These are phyloP conservation scores for Pseudonitzschia pungens DNA, from an alignment of 108 stramenopile species.

Conservation along the genomic window DNA sequence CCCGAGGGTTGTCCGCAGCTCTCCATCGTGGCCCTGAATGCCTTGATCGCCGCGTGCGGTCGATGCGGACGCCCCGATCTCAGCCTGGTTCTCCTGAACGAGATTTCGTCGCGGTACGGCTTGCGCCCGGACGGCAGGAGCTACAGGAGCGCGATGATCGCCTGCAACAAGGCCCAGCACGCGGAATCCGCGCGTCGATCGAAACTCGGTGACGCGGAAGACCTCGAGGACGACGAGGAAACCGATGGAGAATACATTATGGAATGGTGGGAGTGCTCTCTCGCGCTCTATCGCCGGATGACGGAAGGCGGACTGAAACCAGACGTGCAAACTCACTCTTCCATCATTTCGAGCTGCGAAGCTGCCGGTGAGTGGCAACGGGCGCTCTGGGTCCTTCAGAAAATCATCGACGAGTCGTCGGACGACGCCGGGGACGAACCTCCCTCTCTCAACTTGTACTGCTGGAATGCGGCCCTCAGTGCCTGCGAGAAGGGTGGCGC, in stretches of 20 bases:
- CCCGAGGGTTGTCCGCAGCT: conserved; percentile 17
- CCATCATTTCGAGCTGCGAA: conserved; percentile 69
- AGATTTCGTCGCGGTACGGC: conserved; percentile 43
- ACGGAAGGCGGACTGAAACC: conserved; percentile 64
- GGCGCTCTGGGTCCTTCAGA: conserved; percentile 64
- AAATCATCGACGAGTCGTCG: conserved; percentile 36
- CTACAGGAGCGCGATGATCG: conserved; percentile 69
- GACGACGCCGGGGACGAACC: not conserved
- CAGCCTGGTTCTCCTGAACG: conserved; percentile 57
- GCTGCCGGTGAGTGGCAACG: conserved; percentile 82
- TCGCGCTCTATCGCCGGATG: conserved; percentile 70
- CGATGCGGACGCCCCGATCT: conserved; percentile 62
- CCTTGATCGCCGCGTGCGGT: conserved; percentile 65
- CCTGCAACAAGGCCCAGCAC: conserved; percentile 78
- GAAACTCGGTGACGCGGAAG: not conserved
- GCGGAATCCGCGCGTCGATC: conserved; percentile 2
- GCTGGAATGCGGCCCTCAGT: conserved; percentile 72
- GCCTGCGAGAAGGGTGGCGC: conserved; percentile 80
- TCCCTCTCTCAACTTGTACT: conserved; percentile 54
- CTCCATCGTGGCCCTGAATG: conserved; percentile 50
- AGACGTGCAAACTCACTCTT: conserved; percentile 59
- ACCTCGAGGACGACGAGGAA: not conserved
- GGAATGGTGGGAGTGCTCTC: conserved; percentile 74
- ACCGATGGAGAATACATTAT: conserved; percentile 17
- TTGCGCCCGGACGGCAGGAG: conserved; percentile 47